Percentiles rank a stretch among this genome's conserved stretches.
Conservation (phyloP, 441 rosid genomes). For the Mallotus japonicus region DNA sequence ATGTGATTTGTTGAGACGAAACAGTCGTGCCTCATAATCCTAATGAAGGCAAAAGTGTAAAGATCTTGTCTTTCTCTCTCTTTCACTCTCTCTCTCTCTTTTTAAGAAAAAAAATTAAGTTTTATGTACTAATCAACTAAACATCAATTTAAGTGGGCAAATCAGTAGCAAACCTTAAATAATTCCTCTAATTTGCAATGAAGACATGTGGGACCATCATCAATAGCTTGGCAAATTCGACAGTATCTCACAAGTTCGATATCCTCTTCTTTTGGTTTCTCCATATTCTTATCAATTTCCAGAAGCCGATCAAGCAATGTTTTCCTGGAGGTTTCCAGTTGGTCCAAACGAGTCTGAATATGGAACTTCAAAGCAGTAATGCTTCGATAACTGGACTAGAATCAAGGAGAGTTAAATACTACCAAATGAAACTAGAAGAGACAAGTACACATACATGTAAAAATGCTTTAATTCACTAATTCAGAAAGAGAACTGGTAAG, state of each 20-base stretch:
- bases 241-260: constrained; percentile 73
- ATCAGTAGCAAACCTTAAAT: constrained; percentile 61
- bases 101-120: not conserved
- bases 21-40: constrained; percentile 92
- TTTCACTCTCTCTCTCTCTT: not conserved
- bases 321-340: constrained; percentile 65
- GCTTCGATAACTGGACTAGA: constrained; percentile 64
- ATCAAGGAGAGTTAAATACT: constrained; percentile 20
- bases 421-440: constrained; percentile 10
- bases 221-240: constrained; percentile 60
- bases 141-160: constrained; percentile 19
- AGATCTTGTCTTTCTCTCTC: not conserved
- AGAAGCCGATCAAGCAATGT: constrained; percentile 56
- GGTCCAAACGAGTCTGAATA: constrained; percentile 79
- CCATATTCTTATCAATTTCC: constrained; percentile 83
- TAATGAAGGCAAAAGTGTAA: constrained; percentile 31
- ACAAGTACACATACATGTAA: not conserved
- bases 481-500: not conserved
- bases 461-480: not conserved
- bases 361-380: constrained; percentile 74
- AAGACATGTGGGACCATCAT: constrained; percentile 80
- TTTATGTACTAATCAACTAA: not conserved
- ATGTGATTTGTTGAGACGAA: constrained; percentile 70
- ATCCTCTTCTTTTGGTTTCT: constrained; percentile 76
- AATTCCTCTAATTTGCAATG: constrained; percentile 85